Evolutionary conservation across 495 filamentous ascomycete genomes (phyloP).

Genomic region (Staphylotrichum tortipilum): DNA sequence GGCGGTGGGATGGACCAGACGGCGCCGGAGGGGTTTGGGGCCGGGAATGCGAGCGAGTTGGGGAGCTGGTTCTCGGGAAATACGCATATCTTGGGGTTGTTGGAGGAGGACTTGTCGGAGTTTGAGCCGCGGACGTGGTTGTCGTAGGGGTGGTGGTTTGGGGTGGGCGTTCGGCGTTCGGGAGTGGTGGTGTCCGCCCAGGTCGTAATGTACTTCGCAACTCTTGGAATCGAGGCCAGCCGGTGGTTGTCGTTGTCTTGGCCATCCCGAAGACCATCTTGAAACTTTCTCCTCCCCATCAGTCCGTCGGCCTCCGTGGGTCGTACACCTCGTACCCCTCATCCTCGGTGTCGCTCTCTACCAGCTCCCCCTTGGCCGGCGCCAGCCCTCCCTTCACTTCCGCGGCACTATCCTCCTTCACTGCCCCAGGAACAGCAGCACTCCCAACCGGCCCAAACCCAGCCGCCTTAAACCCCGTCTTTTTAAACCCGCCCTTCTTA

Average conservation of each 20-base stretch:
- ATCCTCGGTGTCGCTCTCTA: conserved; percentile 50
- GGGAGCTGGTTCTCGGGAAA: conserved; percentile 64
- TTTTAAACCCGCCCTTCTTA: conserved; percentile 48
- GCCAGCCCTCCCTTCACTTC: conserved; percentile 8
- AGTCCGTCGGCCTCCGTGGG: conserved; percentile 45
- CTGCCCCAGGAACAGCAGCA: neutral
- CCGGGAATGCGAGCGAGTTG: conserved; percentile 39
- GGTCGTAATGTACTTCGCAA: neutral
- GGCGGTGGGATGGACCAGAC: neutral
- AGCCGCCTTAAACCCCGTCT: conserved; percentile 46
- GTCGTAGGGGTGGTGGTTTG: neutral
- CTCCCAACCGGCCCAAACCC: conserved; percentile 37
- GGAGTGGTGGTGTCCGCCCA: neutral
- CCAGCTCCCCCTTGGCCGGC: conserved; percentile 19
- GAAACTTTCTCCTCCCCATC: conserved; percentile 7
- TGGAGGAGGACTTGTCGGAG: conserved; percentile 50
- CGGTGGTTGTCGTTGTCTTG: too few species aligned
- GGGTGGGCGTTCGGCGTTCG: neutral
- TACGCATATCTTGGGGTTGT: conserved; percentile 53
- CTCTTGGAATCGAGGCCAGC: neutral
- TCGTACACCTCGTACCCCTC: conserved; percentile 51
- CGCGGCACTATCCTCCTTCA: conserved; percentile 10
- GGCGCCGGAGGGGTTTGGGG: conserved; percentile 11
- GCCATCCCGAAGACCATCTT: neutral
- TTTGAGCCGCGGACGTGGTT: conserved; percentile 36